Conservation (phyloP, 768 basidiomycete genomes). For the Pulveroboletus sp. region DNA sequence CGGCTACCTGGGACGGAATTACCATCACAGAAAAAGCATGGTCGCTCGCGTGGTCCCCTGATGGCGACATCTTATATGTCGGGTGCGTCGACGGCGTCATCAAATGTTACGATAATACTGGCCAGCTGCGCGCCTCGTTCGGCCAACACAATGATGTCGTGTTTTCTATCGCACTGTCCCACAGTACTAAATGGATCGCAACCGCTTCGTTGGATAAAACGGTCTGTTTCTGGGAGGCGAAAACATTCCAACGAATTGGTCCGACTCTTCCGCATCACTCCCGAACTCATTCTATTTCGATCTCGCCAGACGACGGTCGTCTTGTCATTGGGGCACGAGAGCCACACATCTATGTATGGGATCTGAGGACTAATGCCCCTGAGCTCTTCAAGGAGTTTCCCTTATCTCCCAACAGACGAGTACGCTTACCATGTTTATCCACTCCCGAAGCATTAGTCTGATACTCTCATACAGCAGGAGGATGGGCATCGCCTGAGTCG, state of each 20-base stretch:
- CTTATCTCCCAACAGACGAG: constrained; percentile 10
- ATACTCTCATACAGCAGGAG: not conserved
- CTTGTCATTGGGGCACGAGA: constrained; percentile 20
- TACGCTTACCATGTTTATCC: not conserved
- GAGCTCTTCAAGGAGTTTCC: constrained; percentile 12
- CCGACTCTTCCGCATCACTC: constrained; percentile 14
- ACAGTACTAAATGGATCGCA: constrained; percentile 17
- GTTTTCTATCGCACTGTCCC: constrained; percentile 20
- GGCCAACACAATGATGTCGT: constrained; percentile 18
- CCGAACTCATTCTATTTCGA: constrained; percentile 8
- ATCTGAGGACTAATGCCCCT: constrained; percentile 10
- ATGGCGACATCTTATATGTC: constrained; percentile 12
- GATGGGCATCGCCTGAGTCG: too few species aligned
- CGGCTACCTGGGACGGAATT: not conserved
- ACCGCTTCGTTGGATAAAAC: constrained; percentile 30
- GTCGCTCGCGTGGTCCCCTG: constrained; percentile 22
- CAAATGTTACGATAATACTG: constrained; percentile 10
- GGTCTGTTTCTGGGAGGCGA: constrained; percentile 26
- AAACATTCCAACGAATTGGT: constrained; percentile 15
- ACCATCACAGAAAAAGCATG: constrained; percentile 11
- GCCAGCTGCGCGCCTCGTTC: not conserved
- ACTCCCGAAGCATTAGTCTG: not conserved
- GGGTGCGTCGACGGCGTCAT: constrained; percentile 18
- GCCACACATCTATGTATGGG: constrained; percentile 13
- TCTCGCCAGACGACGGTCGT: constrained; percentile 13